Evolutionary conservation across 2,329 filamentous ascomycete species (phyloP).

Genomic region (Fusarium sp.): DNA sequence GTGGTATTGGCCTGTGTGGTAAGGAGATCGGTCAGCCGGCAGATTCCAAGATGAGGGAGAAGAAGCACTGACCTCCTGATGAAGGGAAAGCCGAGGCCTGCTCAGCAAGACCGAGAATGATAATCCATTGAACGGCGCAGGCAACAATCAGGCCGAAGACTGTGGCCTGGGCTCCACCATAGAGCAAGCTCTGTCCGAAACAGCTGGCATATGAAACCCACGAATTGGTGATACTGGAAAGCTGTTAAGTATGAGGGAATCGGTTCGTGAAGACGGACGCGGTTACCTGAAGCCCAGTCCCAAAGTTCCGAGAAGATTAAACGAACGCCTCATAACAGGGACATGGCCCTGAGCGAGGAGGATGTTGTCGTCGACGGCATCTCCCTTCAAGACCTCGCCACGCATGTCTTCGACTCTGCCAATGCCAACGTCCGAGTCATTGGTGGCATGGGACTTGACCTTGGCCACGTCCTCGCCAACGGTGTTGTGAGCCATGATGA

Average conservation of each 20-base stretch:
- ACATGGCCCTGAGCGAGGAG: slow-evolving; percentile 29
- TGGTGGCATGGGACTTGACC: slow-evolving; percentile 7
- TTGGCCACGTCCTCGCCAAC: slow-evolving; percentile 5
- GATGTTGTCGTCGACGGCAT: slow-evolving; percentile 25
- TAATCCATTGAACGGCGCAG: slow-evolving; percentile 31
- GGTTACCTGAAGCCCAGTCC: slow-evolving; percentile 27
- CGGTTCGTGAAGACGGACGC: neutral
- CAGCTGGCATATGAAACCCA: slow-evolving; percentile 31
- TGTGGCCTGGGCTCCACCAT: slow-evolving; percentile 28
- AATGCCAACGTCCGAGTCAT: slow-evolving; percentile 9
- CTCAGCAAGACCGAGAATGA: slow-evolving; percentile 32
- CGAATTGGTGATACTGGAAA: slow-evolving; percentile 32
- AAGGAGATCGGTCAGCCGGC: neutral
- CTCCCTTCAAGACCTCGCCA: neutral
- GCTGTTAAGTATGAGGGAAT: neutral
- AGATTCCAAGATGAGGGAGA: neutral
- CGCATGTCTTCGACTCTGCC: neutral
- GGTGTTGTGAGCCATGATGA: slow-evolving; percentile 10
- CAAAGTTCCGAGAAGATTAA: slow-evolving; percentile 23
- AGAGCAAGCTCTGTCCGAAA: slow-evolving; percentile 28
- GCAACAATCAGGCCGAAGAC: slow-evolving; percentile 33
- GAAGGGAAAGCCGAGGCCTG: slow-evolving; percentile 30
- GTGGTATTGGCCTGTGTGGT: slow-evolving; percentile 31
- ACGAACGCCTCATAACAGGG: slow-evolving; percentile 26
- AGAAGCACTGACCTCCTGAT: slow-evolving; percentile 9